phyloP scores from a whole-genome alignment of 352 stramenopile genomes.

The Albugo candida region DNA sequence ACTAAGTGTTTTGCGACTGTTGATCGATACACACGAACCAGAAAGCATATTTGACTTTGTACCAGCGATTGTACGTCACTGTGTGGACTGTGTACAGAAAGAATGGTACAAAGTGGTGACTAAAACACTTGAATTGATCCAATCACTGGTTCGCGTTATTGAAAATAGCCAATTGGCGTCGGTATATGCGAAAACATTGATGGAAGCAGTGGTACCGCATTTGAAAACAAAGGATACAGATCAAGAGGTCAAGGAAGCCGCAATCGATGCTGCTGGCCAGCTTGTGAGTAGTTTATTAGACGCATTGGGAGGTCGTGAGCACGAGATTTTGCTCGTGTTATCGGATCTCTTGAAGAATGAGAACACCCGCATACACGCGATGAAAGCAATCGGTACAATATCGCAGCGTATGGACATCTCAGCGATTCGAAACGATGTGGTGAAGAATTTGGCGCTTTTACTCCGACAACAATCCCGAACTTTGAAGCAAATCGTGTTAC shows the following conservation, averaged over 20 bases:
- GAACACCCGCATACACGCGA: conserved; percentile 91
- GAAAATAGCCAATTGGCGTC: conserved; percentile 16
- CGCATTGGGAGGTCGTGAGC: conserved; percentile 54
- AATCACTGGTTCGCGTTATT: conserved; percentile 77
- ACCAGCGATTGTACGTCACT: conserved; percentile 59
- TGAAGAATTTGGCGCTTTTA: conserved; percentile 76
- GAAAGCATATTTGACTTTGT: conserved; percentile 65
- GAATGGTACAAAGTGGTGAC: conserved; percentile 99
- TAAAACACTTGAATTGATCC: conserved; percentile 86
- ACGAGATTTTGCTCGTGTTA: conserved; percentile 79
- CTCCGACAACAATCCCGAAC: conserved; percentile 89
- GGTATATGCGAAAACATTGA: conserved; percentile 67
- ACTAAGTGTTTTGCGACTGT: conserved; percentile 82
- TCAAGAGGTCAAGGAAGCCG: conserved; percentile 97
- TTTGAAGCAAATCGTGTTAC: conserved; percentile 87
- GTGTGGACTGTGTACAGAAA: conserved; percentile 80
- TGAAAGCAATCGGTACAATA: conserved; percentile 86
- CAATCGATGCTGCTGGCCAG: conserved; percentile 81
- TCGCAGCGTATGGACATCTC: conserved; percentile 80
- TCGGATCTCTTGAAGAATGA: conserved; percentile 96
- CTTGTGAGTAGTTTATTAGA: conserved; percentile 72
- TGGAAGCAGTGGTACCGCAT: conserved; percentile 85
- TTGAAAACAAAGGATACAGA: conserved; percentile 94
- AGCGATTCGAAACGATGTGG: conserved; percentile 77
- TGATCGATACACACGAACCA: conserved; percentile 82